Base-by-base conservation (phyloP, 2,329 filamentous ascomycete genomes). In the Thermoascus crustaceus region DNA sequence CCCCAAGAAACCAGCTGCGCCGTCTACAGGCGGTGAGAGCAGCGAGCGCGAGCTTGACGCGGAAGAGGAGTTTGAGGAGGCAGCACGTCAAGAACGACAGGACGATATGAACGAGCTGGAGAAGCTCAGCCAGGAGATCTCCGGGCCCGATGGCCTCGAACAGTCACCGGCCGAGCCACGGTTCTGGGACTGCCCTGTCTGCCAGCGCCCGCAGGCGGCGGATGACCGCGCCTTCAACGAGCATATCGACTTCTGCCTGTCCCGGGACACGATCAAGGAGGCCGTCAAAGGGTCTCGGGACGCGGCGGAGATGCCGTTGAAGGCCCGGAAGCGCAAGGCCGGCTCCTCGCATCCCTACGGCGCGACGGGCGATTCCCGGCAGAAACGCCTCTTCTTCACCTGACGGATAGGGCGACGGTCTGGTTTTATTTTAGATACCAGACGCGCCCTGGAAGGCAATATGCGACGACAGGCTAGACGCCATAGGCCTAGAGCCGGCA, bases 171-270 rank as follows among this genome's bases (percentile, higher is more conserved):
- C 32, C 3, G 24, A 49, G 30, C 53, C 73, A 34, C 67, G 77
- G 30, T 71, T 68, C 57, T 96, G 88, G 88, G 73, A 81, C 23
- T 98, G 91, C 57, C 91, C 91, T 0, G 84, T 96, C 29, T 98
- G 91, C 57, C 64, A 67, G n/a, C 69, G 80, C 10, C 80, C 85
- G 0, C 88, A 95, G 52, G 52, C 68, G 0, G 75, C 86, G 0
- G 73, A 89, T 32, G 86, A 95, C 55, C 72, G 71, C 30, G 66
- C 64, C 0, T 94, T 96, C 62, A 98, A 98, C 47, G 76, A 82
- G 38, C 91, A 98, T 53, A 87, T 98, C 34, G 91, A 98, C 56
- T 74, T 83, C 6, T 98, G 91, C 57, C 72, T 98, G 1, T 95
- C 88, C 1, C 73, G 80, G 37, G 78, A 84, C 52, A 85, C 86